phyloP scores from a whole-genome alignment of 768 basidiomycete species.

The Tricholoma sp. region DNA sequence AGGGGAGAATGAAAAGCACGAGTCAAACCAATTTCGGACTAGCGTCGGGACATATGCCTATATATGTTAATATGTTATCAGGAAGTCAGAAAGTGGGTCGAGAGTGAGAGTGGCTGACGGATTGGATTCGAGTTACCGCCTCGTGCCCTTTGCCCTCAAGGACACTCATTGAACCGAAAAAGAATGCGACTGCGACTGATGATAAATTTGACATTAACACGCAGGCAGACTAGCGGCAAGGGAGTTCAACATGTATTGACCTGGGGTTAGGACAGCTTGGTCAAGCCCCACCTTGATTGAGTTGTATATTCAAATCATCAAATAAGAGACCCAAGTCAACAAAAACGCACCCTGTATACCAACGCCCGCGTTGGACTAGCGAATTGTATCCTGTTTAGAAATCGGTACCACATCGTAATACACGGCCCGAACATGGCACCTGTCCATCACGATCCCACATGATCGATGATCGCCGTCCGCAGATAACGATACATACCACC shows the following conservation, averaged over 20 bases:
- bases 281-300: slow-evolving; percentile 67
- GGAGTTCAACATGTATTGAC: slow-evolving; percentile 23
- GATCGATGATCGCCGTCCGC: not conserved
- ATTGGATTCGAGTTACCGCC: slow-evolving; percentile 39
- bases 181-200: slow-evolving; percentile 42
- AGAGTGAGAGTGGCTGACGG: slow-evolving; percentile 26
- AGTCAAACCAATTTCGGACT: slow-evolving; percentile 64
- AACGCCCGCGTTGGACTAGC: slow-evolving; percentile 52
- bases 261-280: slow-evolving; percentile 73
- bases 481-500: slow-evolving; percentile 46
- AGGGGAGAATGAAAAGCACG: not conserved
- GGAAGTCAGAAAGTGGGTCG: not conserved
- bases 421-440: slow-evolving; percentile 77
- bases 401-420: slow-evolving; percentile 77
- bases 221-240: not conserved
- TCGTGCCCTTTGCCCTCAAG: slow-evolving; percentile 67
- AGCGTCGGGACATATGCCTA: slow-evolving; percentile 72
- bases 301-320: not conserved
- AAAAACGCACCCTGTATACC: slow-evolving; percentile 51
- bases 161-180: slow-evolving; percentile 71
- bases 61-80: not conserved
- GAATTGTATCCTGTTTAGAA: slow-evolving; percentile 70
- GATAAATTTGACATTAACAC: not conserved
- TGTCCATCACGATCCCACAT: slow-evolving; percentile 12
- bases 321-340: not conserved